Conservation (phyloP, 1,139 yeast genomes). For the Hyphopichia burtonii region DNA sequence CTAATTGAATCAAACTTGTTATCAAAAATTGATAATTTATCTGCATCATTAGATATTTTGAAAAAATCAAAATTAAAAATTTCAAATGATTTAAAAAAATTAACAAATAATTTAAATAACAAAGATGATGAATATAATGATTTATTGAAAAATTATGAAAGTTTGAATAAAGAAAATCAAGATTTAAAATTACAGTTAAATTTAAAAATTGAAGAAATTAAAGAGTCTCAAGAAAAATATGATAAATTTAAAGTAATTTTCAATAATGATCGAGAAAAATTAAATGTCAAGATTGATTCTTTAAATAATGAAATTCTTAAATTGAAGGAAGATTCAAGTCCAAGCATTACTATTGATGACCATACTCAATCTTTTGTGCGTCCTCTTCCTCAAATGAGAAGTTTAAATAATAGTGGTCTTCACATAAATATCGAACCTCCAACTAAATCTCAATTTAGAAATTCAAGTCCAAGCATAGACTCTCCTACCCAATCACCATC, state of each 20-base stretch:
- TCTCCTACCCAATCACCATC: slow-evolving; percentile 3
- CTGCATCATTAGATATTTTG: slow-evolving; percentile 33
- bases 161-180: slow-evolving; percentile 14
- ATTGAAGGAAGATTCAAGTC: slow-evolving; percentile 5
- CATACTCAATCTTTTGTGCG: neutral
- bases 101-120: slow-evolving; percentile 18
- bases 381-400: neutral
- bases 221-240: slow-evolving; percentile 29
- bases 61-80: slow-evolving; percentile 32
- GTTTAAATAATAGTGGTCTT: slow-evolving; percentile 10
- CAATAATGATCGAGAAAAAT: slow-evolving; percentile 28
- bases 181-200: slow-evolving; percentile 20
- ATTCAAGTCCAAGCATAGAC: slow-evolving; percentile 6
- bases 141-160: slow-evolving; percentile 13
- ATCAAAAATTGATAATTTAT: slow-evolving; percentile 45
- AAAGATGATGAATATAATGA: slow-evolving; percentile 23
- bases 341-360: neutral
- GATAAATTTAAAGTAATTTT: slow-evolving; percentile 30
- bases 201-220: slow-evolving; percentile 23
- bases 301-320: slow-evolving; percentile 19
- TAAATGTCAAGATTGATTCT: slow-evolving; percentile 25
- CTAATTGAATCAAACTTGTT: slow-evolving; percentile 55
- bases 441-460: slow-evolving; percentile 2
- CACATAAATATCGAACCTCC: slow-evolving; percentile 15
- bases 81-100: slow-evolving; percentile 27